These are phyloP conservation scores for Thelonectria olida DNA, from an alignment of 2,329 filamentous ascomycete species.

Conservation along the genomic window DNA sequence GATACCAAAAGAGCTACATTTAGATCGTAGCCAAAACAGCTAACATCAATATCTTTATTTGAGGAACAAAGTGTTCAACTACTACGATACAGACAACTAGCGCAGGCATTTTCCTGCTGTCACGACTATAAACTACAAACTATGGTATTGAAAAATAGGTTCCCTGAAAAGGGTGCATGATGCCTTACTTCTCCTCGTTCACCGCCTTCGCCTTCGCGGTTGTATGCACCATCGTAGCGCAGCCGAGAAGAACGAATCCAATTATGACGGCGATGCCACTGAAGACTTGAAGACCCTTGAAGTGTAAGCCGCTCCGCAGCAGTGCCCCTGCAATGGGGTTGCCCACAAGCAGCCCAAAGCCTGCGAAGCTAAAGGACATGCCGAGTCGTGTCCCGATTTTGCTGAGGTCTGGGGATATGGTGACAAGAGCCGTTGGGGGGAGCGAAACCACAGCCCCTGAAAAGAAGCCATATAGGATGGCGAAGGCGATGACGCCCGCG, in stretches of 20 bases:
- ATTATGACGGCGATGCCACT: neutral
- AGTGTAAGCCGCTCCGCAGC: conserved; percentile 21
- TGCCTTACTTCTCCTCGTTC: neutral
- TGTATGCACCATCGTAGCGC: neutral
- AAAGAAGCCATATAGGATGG: conserved; percentile 57
- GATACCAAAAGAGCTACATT: too few relatives aligned
- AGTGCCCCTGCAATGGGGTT: conserved; percentile 51
- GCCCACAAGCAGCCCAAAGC: conserved; percentile 46
- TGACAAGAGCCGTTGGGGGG: conserved; percentile 52
- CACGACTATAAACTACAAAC: neutral
- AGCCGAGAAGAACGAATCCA: neutral
- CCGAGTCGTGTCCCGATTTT: conserved; percentile 55
- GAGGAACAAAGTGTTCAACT: too few relatives aligned
- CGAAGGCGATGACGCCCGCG: conserved; percentile 52
- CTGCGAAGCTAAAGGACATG: conserved; percentile 49
- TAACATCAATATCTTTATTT: too few relatives aligned
- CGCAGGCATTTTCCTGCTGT: too few relatives aligned
- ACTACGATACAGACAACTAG: too few relatives aligned
- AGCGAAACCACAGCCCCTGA: conserved; percentile 55
- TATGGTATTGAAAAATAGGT: neutral
- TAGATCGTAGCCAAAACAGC: too few relatives aligned
- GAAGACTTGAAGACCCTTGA: neutral
- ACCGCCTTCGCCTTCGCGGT: neutral
- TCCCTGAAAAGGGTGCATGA: too few relatives aligned
- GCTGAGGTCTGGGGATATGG: conserved; percentile 51